Evolutionary conservation across 768 basidiomycete genomes (phyloP).

Genomic region (Mrakia frigida): DNA sequence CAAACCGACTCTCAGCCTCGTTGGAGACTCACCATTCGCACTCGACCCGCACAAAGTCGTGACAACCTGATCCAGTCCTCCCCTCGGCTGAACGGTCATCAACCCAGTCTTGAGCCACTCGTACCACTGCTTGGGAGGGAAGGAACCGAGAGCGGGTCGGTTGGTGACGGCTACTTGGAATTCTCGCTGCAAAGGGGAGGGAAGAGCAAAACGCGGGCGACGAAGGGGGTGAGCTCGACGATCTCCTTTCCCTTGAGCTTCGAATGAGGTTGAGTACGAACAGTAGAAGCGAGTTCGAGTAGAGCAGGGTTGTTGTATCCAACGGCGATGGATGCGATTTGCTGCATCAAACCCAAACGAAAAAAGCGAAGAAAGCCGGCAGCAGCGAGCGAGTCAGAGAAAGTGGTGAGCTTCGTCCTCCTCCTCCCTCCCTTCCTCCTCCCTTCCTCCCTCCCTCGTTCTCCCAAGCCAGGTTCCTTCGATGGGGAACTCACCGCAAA

Average conservation of each 20-base stretch:
- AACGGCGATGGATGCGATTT: slow-evolving; percentile 43
- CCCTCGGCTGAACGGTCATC: slow-evolving; percentile 45
- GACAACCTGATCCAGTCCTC: slow-evolving; percentile 45
- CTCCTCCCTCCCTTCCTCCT: neutral
- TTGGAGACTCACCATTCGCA: slow-evolving; percentile 36
- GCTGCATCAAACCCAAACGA: slow-evolving; percentile 14
- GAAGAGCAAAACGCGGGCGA: slow-evolving; percentile 6
- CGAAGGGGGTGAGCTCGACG: slow-evolving; percentile 11
- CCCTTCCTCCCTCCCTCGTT: neutral
- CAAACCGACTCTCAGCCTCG: too few species aligned
- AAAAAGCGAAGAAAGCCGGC: too few species aligned
- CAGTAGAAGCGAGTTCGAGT: slow-evolving; percentile 40
- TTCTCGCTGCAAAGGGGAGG: slow-evolving; percentile 29
- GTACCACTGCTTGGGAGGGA: slow-evolving; percentile 44
- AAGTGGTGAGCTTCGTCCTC: neutral
- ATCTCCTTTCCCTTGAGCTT: too few species aligned
- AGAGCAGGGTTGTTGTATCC: slow-evolving; percentile 45
- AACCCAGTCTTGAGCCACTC: slow-evolving; percentile 42
- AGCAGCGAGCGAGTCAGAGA: neutral
- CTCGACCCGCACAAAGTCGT: slow-evolving; percentile 42
- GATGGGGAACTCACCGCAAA: slow-evolving; percentile 36
- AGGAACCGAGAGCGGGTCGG: slow-evolving; percentile 47
- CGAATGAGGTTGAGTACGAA: slow-evolving; percentile 19
- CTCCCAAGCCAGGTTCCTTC: too few species aligned
- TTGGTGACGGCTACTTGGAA: slow-evolving; percentile 46